A percentile compares a stretch with the other conserved stretches of the same genome.
These are phyloP conservation scores for Physcia stellaris DNA, from an alignment of 495 filamentous ascomycete species.

Conservation along the genomic window DNA sequence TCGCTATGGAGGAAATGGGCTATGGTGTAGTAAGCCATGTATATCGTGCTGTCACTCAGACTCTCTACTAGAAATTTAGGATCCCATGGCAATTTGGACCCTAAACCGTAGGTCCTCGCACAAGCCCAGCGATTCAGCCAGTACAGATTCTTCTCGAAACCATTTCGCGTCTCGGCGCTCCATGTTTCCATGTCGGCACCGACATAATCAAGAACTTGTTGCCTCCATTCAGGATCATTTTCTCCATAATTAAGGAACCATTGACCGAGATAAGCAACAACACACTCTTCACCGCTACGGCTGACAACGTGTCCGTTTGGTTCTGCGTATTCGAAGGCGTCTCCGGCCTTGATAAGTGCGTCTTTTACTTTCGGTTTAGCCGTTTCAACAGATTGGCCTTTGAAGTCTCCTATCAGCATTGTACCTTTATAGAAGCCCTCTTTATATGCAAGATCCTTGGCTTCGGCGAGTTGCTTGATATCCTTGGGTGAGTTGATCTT, in stretches of 20 bases:
- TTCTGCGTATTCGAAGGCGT: slow-evolving; percentile 86
- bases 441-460: slow-evolving; percentile 92
- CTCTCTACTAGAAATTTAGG: slow-evolving; percentile 80
- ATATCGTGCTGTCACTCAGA: slow-evolving; percentile 81
- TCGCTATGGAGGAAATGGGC: slow-evolving; percentile 74
- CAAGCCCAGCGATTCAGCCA: slow-evolving; percentile 97
- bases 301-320: slow-evolving; percentile 79
- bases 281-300: slow-evolving; percentile 77
- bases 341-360: slow-evolving; percentile 60
- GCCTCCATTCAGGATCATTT: slow-evolving; percentile 62
- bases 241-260: slow-evolving; percentile 97
- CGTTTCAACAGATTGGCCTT: slow-evolving; percentile 68
- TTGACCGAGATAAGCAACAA: slow-evolving; percentile 86
- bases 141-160: slow-evolving; percentile 66
- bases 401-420: slow-evolving; percentile 81
- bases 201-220: slow-evolving; percentile 59
- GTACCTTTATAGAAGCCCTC: slow-evolving; percentile 95
- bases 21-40: slow-evolving; percentile 96
- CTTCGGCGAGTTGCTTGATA: slow-evolving; percentile 72
- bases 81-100: slow-evolving; percentile 95
- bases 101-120: slow-evolving; percentile 80
- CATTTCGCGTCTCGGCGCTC: slow-evolving; percentile 63
- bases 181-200: slow-evolving; percentile 67
- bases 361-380: slow-evolving; percentile 79
- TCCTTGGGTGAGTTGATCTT: slow-evolving; percentile 98